Base-by-base conservation (phyloP, 2,329 filamentous ascomycete species). In the Colletotrichum camelliae region DNA sequence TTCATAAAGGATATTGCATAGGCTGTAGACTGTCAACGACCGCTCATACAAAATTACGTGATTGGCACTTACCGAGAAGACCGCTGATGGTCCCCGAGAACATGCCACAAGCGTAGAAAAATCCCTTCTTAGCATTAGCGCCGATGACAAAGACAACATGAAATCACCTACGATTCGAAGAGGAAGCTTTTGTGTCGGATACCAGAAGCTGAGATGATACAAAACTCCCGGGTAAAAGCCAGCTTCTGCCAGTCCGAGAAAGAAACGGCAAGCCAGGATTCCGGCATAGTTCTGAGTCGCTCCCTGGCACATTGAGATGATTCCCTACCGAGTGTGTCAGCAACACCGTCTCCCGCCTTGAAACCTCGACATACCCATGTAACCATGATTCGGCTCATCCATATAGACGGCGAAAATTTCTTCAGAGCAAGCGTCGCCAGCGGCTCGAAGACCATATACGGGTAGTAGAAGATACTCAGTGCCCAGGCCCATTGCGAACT, bases 101-200 rank as follows among this genome's bases (percentile, higher is more conserved):
- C 77, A 81, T 80, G 4, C 81, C 81, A 33, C 79, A 82, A 2
- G 82, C 82, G 55, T 82, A 83, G 57, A 84, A 82, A 75, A 84
- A 81, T 2, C 81, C 82, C 79, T 81, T 18, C 13, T 4, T 29
- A 27, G 58, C 12, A 6, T 33, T 31, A n/a, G 24, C 10, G 9
- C 35, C 31, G 24, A 61, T 3, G 0, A 13, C 58, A 33, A 18
- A 33, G 6, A 61, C 5, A 7, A 2, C 58, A 18, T 7, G 8
- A n/a, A 61, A n/a, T 3, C 16, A 48, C 78, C 48, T 35, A 79
- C 80, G 24, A 85, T 83, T 7, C 83, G 77, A 1, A 84, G 78
- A 4, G 83, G 77, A 9, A 83, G 79, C 57, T 78, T 80, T 2
- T 83, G 78, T 6, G 82, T 80, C 0, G 82, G 81, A 72, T 83